phyloP scores from a whole-genome alignment of 108 stramenopile species.

The Fistulifera pelliculosa region DNA sequence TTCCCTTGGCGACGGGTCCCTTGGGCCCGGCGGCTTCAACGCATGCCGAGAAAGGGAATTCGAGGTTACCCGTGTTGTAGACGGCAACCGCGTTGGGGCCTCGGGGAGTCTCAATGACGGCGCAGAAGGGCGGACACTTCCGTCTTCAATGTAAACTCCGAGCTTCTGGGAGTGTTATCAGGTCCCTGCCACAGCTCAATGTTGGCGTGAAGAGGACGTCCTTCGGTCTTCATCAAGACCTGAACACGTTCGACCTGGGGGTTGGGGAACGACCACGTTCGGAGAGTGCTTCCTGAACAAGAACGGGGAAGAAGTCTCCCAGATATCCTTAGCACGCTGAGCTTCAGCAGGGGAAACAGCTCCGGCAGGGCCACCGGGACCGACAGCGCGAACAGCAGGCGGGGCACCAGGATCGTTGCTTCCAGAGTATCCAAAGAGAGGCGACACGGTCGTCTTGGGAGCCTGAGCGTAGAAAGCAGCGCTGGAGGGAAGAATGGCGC shows the following conservation, averaged over 20 bases:
- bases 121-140: slow-evolving; percentile 57
- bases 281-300: slow-evolving; percentile 59
- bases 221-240: slow-evolving; percentile 59
- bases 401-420: too few relatives aligned
- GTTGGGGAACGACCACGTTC: slow-evolving; percentile 57
- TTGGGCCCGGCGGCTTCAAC: slow-evolving; percentile 34
- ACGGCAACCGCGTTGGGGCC: slow-evolving; percentile 71
- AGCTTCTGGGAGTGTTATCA: slow-evolving; percentile 72
- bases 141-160: slow-evolving; percentile 76
- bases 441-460: too few relatives aligned
- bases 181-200: slow-evolving; percentile 71
- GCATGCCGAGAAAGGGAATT: slow-evolving; percentile 64
- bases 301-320: slow-evolving; percentile 2
- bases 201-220: slow-evolving; percentile 69
- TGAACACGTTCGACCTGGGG: slow-evolving; percentile 49
- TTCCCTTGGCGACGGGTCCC: slow-evolving; percentile 6
- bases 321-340: slow-evolving; percentile 4
- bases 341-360: background rate
- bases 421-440: too few relatives aligned
- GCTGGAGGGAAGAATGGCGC: too few relatives aligned
- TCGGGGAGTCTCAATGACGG: slow-evolving; percentile 66
- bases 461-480: too few relatives aligned
- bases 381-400: too few relatives aligned
- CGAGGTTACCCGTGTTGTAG: slow-evolving; percentile 65
- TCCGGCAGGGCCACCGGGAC: too few relatives aligned